Evolutionary conservation across 2,329 filamentous ascomycete genomes (phyloP).

Genomic region (Talaromyces sp.): DNA sequence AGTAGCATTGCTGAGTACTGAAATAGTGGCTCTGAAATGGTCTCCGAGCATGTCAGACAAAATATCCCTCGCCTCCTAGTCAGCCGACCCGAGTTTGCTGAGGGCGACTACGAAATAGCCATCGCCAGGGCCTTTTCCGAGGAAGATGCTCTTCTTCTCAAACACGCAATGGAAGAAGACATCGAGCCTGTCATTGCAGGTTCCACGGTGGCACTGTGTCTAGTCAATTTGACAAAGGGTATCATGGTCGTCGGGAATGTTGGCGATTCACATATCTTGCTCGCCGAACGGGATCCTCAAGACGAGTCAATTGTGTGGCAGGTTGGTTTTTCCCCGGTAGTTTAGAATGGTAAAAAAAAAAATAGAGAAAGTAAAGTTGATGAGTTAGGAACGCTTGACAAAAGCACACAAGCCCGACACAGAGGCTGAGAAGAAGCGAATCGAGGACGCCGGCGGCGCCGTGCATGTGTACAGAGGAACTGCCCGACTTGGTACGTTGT

Average conservation of each 20-base stretch:
- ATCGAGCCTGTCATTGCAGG: constrained; percentile 24
- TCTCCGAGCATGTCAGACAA: constrained; percentile 27
- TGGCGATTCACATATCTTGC: constrained; percentile 30
- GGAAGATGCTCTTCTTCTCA: constrained; percentile 24
- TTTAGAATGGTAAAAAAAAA: not conserved
- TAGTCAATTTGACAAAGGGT: constrained; percentile 26
- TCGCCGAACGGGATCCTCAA: constrained; percentile 25
- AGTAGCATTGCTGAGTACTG: not conserved
- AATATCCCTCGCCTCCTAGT: constrained; percentile 22
- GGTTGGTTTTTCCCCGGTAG: not conserved
- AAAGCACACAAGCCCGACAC: constrained; percentile 25
- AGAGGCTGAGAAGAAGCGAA: constrained; percentile 24
- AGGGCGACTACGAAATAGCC: constrained; percentile 23
- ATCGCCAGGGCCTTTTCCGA: constrained; percentile 25
- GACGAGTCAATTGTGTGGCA: constrained; percentile 19
- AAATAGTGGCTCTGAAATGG: constrained; percentile 24
- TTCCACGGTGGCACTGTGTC: constrained; percentile 29
- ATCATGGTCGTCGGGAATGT: constrained; percentile 28
- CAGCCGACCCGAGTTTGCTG: constrained; percentile 24
- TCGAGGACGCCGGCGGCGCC: constrained; percentile 26
- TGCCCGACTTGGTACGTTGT: constrained; percentile 22
- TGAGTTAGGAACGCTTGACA: constrained; percentile 26
- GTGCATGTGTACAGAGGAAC: constrained; percentile 21
- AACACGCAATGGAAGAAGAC: constrained; percentile 20
- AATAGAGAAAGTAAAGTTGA: not conserved